phyloP scores from a whole-genome alignment of 164 flowering plant genomes.

The Amborella trichopoda region DNA sequence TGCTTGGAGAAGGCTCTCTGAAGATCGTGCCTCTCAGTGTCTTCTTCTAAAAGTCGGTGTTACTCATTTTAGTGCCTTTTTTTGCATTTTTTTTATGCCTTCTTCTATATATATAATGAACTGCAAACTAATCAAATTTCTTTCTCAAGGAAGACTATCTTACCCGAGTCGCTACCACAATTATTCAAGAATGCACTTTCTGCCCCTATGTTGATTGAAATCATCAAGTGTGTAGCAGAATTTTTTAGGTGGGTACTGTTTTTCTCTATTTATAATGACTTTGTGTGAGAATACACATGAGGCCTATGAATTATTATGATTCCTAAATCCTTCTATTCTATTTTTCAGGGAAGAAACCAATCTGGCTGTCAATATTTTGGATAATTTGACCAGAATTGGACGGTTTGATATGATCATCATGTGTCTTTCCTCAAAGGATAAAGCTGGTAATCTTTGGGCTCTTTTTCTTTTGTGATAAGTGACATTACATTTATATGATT shows the following conservation, averaged over 20 bases:
- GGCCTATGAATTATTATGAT: neutral
- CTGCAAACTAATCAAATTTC: too few species aligned
- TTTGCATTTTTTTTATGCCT: too few species aligned
- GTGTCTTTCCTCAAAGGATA: slow-evolving; percentile 66
- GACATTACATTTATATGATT: too few species aligned
- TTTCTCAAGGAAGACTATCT: slow-evolving; percentile 47
- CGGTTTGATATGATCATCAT: slow-evolving; percentile 79
- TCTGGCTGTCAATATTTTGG: slow-evolving; percentile 47
- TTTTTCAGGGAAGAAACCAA: slow-evolving; percentile 65
- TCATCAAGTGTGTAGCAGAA: slow-evolving; percentile 59
- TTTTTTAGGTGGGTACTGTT: slow-evolving; percentile 50
- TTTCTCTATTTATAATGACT: neutral
- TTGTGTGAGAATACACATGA: too few species aligned
- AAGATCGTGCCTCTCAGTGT: slow-evolving; percentile 55
- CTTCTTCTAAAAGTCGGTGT: slow-evolving; percentile 57
- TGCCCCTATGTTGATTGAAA: slow-evolving; percentile 58
- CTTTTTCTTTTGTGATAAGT: too few species aligned
- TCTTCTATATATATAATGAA: too few species aligned
- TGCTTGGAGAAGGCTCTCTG: slow-evolving; percentile 78
- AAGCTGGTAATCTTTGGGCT: slow-evolving; percentile 10
- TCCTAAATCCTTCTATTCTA: neutral
- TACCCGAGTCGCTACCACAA: slow-evolving; percentile 59
- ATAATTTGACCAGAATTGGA: slow-evolving; percentile 54
- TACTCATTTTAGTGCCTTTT: neutral
- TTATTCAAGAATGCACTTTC: slow-evolving; percentile 78